A percentile compares a stretch with the other conserved stretches of the same genome.
These are phyloP conservation scores for Yamadazyma tumulicola DNA, from an alignment of 805 yeast genomes.

Conservation along the genomic window DNA sequence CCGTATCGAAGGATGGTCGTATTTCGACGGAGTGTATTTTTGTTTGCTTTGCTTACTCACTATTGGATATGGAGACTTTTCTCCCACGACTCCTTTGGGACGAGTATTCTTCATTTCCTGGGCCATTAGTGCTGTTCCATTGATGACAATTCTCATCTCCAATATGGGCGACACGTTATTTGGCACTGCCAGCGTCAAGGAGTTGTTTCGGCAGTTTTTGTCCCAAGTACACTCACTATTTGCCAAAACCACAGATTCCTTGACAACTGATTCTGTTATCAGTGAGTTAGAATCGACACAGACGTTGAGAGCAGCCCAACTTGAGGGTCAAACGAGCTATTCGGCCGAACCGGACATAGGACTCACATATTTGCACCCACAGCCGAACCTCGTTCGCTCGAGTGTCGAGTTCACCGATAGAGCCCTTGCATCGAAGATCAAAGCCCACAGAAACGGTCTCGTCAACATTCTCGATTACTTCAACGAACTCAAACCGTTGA, in stretches of 20 bases:
- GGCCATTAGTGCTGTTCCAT: conserved; percentile 81
- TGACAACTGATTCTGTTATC: not conserved
- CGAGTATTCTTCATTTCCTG: conserved; percentile 71
- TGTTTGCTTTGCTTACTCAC: conserved; percentile 73
- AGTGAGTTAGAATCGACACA: conserved; percentile 2
- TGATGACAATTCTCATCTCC: conserved; percentile 79
- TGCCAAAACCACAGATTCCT: conserved; percentile 3
- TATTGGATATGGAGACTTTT: conserved; percentile 79
- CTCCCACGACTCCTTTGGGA: conserved; percentile 64
- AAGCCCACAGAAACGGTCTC: conserved; percentile 9
- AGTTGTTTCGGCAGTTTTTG: conserved; percentile 7
- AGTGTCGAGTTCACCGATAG: conserved; percentile 3
- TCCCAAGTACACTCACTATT: conserved; percentile 5
- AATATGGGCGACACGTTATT: conserved; percentile 63
- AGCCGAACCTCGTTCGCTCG: no score
- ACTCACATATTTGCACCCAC: no score
- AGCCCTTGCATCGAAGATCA: conserved; percentile 5
- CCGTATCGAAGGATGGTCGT: conserved; percentile 65
- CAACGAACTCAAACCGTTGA: conserved; percentile 24
- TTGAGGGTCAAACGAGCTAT: not conserved
- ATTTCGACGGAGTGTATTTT: conserved; percentile 70
- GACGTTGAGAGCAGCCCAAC: conserved; percentile 1
- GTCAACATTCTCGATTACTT: conserved; percentile 25
- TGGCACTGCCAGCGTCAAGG: conserved; percentile 13
- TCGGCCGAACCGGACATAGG: not conserved